Evolutionary conservation across 129 eudicot genomes (phyloP).

Genomic region (Saposhnikovia divaricata): DNA sequence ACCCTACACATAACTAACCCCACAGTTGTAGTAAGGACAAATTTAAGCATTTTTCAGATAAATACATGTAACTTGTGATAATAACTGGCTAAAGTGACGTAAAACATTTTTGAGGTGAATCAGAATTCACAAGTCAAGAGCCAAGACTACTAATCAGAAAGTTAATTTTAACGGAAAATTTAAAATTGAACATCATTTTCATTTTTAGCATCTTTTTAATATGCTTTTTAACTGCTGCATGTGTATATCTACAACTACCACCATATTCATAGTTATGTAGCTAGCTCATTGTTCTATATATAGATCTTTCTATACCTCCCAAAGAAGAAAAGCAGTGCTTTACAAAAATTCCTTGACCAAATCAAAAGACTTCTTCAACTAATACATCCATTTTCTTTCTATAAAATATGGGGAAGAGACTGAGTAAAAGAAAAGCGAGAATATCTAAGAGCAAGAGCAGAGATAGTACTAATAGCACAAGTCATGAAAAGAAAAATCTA

Average conservation of each 20-base stretch:
- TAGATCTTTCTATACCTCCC: background rate
- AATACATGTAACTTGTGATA: background rate
- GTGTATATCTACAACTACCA: background rate
- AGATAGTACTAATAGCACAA: background rate
- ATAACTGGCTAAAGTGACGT: background rate
- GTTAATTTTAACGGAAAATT: background rate
- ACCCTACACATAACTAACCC: background rate
- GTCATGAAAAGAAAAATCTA: conserved; percentile 15
- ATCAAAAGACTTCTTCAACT: background rate
- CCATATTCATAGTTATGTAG: background rate
- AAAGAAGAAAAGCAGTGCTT: background rate
- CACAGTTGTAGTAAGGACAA: conserved; percentile 12
- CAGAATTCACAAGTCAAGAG: background rate
- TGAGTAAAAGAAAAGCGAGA: conserved; percentile 25
- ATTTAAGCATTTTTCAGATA: conserved; percentile 17
- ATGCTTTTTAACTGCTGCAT: conserved; percentile 27
- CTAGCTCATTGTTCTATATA: background rate
- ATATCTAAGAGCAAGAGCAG: conserved; percentile 11
- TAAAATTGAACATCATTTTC: conserved; percentile 16
- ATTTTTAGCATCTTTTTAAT: conserved; percentile 28
- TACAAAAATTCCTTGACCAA: background rate
- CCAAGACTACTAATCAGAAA: conserved; percentile 15
- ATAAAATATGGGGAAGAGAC: conserved; percentile 39
- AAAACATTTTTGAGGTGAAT: conserved; percentile 1
- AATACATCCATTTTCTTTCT: background rate